Percentiles rank a stretch among this genome's conserved stretches.
Evolutionary conservation across 2,329 filamentous ascomycete species (phyloP).

Genomic region (Huntiella omanensis): DNA sequence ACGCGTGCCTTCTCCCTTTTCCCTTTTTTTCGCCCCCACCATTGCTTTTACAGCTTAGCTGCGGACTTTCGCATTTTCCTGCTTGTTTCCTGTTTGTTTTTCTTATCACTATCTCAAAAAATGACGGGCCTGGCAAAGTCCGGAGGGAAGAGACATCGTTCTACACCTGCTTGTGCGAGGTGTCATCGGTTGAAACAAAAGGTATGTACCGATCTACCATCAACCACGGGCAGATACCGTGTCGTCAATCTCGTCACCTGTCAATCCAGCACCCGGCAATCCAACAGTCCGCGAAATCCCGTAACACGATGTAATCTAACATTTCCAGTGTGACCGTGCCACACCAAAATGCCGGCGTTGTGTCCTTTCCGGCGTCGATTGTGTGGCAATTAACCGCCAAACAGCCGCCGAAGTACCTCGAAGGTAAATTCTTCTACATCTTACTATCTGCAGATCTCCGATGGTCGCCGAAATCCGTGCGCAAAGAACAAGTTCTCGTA

Average conservation of each 20-base stretch:
- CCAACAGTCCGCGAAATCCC: not conserved
- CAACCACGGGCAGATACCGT: too few species aligned
- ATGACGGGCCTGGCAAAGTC: not conserved
- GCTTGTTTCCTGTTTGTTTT: too few species aligned
- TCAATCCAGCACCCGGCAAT: not conserved
- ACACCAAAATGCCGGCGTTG: conserved; percentile 12
- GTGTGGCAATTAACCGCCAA: conserved; percentile 11
- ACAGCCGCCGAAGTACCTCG: conserved; percentile 11
- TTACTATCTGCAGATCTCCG: too few species aligned
- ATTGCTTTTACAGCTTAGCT: too few species aligned
- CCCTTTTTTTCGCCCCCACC: too few species aligned
- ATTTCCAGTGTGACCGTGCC: conserved; percentile 11
- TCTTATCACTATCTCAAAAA: too few species aligned
- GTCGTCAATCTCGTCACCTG: too few species aligned
- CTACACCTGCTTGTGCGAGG: conserved; percentile 12
- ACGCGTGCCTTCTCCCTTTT: too few species aligned
- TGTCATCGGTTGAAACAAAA: conserved; percentile 12
- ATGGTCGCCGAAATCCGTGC: too few species aligned
- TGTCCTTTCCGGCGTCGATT: conserved; percentile 10
- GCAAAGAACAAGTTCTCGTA: too few species aligned
- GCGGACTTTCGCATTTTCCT: too few species aligned
- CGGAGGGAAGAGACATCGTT: conserved; percentile 2
- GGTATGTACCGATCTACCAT: not conserved
- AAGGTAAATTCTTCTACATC: conserved; percentile 5
- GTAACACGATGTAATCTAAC: not conserved